Conservation (phyloP, 352 stramenopile genomes). For the Phytophthora fragariaefolia region DNA sequence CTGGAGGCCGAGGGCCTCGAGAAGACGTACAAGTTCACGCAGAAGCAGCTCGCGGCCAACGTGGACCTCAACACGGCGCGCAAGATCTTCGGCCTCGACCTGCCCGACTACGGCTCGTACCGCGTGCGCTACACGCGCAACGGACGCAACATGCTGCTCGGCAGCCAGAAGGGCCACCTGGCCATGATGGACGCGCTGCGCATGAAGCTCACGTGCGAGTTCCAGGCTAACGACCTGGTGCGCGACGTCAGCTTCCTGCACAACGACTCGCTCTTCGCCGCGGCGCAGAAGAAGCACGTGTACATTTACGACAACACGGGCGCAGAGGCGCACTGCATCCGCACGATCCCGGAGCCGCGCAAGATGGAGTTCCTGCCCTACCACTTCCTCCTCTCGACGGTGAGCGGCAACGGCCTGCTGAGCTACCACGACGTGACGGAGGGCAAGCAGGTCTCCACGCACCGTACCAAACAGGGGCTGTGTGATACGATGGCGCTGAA, state of each 20-base stretch:
- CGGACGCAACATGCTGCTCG: slow-evolving; percentile 94
- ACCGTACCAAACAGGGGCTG: slow-evolving; percentile 93
- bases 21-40: slow-evolving; percentile 96
- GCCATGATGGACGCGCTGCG: slow-evolving; percentile 94
- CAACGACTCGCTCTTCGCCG: slow-evolving; percentile 97
- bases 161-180: slow-evolving; percentile 95
- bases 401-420: slow-evolving; percentile 91
- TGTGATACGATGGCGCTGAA: slow-evolving; percentile 96
- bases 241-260: slow-evolving; percentile 97
- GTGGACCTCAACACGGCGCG: slow-evolving; percentile 94
- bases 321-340: slow-evolving; percentile 97
- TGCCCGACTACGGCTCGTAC: slow-evolving; percentile 95
- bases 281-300: slow-evolving; percentile 97
- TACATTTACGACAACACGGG: slow-evolving; percentile 99
- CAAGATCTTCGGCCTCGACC: slow-evolving; percentile 96
- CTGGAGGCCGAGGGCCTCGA: slow-evolving; percentile 97
- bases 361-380: slow-evolving; percentile 98
- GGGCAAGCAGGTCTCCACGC: slow-evolving; percentile 91
- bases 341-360: slow-evolving; percentile 91
- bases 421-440: slow-evolving; percentile 98
- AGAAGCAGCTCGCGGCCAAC: slow-evolving; percentile 85
- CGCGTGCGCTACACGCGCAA: slow-evolving; percentile 95
- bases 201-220: slow-evolving; percentile 93
- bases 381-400: slow-evolving; percentile 98
- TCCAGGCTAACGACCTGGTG: slow-evolving; percentile 95